Conservation (phyloP, 371 early-diverging fungal genomes). For the Vittaforma corneae region DNA sequence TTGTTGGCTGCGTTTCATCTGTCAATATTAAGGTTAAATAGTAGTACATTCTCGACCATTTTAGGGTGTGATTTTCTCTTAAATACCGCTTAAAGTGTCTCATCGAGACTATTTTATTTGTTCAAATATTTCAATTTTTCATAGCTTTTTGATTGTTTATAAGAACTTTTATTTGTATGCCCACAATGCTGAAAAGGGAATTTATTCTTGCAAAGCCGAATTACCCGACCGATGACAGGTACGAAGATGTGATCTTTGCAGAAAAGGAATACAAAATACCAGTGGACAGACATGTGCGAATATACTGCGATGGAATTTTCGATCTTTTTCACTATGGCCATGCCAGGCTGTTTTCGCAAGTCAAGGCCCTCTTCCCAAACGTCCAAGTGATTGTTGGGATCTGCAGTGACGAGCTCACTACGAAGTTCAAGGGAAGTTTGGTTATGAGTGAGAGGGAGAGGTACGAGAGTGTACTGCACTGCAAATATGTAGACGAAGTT, state of each 20-base stretch:
- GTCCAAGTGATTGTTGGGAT: slow-evolving; percentile 77
- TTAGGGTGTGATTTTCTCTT: too few species aligned
- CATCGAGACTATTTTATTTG: too few species aligned
- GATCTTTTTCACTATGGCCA: slow-evolving; percentile 88
- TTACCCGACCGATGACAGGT: slow-evolving; percentile 21
- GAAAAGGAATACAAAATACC: slow-evolving; percentile 34
- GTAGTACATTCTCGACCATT: too few species aligned
- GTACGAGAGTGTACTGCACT: slow-evolving; percentile 75
- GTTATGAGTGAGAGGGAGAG: slow-evolving; percentile 76
- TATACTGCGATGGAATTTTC: slow-evolving; percentile 64
- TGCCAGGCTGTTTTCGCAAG: slow-evolving; percentile 76
- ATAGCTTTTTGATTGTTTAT: too few species aligned
- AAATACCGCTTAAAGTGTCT: too few species aligned
- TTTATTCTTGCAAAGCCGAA: slow-evolving; percentile 9
- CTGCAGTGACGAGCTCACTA: slow-evolving; percentile 70
- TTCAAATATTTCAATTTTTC: too few species aligned
- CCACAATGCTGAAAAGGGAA: too few species aligned
- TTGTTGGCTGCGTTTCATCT: too few species aligned
- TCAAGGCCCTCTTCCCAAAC: slow-evolving; percentile 73
- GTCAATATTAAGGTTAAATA: too few species aligned
- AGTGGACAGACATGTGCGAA: slow-evolving; percentile 47
- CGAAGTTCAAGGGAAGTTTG: slow-evolving; percentile 74
- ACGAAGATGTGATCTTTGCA: slow-evolving; percentile 17
- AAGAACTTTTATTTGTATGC: too few species aligned
- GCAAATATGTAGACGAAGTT: slow-evolving; percentile 86